Conservation (phyloP, 2,329 filamentous ascomycete genomes). For the Exophiala xenobiotica region DNA sequence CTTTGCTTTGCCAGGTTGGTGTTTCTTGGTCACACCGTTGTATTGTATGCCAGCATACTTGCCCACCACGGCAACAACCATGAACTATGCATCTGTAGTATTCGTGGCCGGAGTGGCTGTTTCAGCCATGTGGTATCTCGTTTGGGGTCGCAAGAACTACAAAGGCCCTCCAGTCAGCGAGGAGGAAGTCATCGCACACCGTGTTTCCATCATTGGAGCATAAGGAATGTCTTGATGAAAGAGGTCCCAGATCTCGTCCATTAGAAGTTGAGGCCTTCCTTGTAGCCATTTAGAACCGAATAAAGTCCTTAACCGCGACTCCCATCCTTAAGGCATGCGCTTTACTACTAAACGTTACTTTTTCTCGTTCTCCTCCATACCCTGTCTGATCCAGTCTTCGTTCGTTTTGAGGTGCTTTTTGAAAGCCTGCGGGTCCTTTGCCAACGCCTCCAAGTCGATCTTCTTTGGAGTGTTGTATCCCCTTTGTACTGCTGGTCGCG, state of each 20-base stretch:
- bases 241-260: no score
- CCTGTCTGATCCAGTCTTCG: slow-evolving; percentile 65
- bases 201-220: background rate
- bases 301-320: no score
- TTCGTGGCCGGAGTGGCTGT: slow-evolving; percentile 53
- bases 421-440: slow-evolving; percentile 10
- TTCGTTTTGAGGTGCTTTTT: slow-evolving; percentile 32
- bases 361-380: slow-evolving; percentile 67
- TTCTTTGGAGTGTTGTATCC: slow-evolving; percentile 15
- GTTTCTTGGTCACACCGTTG: no score
- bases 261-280: no score
- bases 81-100: slow-evolving; percentile 60
- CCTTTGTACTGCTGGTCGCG: slow-evolving; percentile 15
- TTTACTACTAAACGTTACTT: no score
- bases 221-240: no score
- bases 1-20: no score
- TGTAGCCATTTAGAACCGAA: no score
- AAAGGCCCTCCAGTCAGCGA: slow-evolving; percentile 39
- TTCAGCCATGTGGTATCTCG: slow-evolving; percentile 24
- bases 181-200: slow-evolving; percentile 14
- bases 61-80: slow-evolving; percentile 49
- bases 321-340: no score
- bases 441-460: slow-evolving; percentile 14
- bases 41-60: no score
- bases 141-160: slow-evolving; percentile 25